These are phyloP conservation scores for Rhodotorula sp. DNA, from an alignment of 1,284 basidiomycete genomes.

Conservation along the genomic window DNA sequence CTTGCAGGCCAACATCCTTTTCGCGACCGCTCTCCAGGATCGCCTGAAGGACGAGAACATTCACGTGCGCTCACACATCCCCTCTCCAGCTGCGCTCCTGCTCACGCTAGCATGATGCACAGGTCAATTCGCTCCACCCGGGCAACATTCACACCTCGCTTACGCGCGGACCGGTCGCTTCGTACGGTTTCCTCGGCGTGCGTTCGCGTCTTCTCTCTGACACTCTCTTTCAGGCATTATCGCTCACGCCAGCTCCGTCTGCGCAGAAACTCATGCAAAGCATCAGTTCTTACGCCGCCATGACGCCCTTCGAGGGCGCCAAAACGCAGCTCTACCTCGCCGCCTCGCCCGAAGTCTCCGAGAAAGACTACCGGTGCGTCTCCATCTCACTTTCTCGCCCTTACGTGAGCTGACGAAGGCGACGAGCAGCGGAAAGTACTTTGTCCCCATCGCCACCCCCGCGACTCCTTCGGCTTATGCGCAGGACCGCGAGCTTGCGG, in stretches of 20 bases:
- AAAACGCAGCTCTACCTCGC: conserved; percentile 47
- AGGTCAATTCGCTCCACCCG: conserved; percentile 29
- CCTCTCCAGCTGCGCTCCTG: too few relatives aligned
- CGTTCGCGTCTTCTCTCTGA: neutral
- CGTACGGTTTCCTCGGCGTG: conserved; percentile 23
- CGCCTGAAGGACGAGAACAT: conserved; percentile 33
- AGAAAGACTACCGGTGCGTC: conserved; percentile 26
- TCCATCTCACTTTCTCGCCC: neutral
- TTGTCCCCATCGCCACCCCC: conserved; percentile 43
- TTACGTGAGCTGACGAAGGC: too few relatives aligned
- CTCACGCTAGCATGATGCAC: neutral
- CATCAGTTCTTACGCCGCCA: conserved; percentile 2
- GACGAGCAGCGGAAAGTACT: conserved; percentile 40
- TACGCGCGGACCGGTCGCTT: conserved; percentile 33
- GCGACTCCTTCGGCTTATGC: conserved; percentile 15
- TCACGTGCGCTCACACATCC: neutral
- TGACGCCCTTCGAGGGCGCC: conserved; percentile 43
- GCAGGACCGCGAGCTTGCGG: conserved; percentile 22
- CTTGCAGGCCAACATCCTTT: conserved; percentile 35
- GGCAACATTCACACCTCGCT: conserved; percentile 35
- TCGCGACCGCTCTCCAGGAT: conserved; percentile 36
- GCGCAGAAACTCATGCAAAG: neutral
- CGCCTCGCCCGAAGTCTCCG: conserved; percentile 44
- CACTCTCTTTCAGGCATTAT: neutral
- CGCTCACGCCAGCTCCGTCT: too few relatives aligned